Evolutionary conservation across 495 filamentous ascomycete species (phyloP).

Genomic region (Daldinia loculata): DNA sequence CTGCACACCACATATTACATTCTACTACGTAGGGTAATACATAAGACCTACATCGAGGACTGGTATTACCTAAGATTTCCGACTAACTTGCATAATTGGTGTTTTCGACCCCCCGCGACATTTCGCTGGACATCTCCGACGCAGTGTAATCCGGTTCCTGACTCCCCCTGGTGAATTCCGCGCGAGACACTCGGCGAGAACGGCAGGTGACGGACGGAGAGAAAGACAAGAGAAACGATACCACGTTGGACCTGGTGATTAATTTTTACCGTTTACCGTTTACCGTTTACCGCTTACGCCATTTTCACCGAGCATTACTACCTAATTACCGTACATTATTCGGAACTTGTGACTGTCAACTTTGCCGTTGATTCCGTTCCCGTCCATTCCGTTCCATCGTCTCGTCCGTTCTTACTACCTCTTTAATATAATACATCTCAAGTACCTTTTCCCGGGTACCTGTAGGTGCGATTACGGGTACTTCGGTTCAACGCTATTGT

Average conservation of each 20-base stretch:
- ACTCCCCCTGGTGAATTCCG: slow-evolving; percentile 19
- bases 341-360: background rate
- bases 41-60: slow-evolving; percentile 8
- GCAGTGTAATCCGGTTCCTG: slow-evolving; percentile 40
- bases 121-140: slow-evolving; percentile 32
- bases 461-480: slow-evolving; percentile 19
- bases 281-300: background rate
- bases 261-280: background rate
- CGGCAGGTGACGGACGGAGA: slow-evolving; percentile 9
- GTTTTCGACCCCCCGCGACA: slow-evolving; percentile 6
- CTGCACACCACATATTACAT: background rate
- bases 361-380: slow-evolving; percentile 18
- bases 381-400: slow-evolving; percentile 23
- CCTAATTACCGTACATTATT: background rate
- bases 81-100: slow-evolving; percentile 19
- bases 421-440: background rate
- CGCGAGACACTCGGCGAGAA: slow-evolving; percentile 27
- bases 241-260: slow-evolving; percentile 37
- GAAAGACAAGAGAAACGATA: slow-evolving; percentile 12
- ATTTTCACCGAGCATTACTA: background rate
- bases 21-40: background rate
- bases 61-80: slow-evolving; percentile 40
- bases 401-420: background rate
- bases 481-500: slow-evolving; percentile 21
- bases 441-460: slow-evolving; percentile 20